Evolutionary conservation across 495 filamentous ascomycete species (phyloP).

Genomic region (Penicillium silybi): DNA sequence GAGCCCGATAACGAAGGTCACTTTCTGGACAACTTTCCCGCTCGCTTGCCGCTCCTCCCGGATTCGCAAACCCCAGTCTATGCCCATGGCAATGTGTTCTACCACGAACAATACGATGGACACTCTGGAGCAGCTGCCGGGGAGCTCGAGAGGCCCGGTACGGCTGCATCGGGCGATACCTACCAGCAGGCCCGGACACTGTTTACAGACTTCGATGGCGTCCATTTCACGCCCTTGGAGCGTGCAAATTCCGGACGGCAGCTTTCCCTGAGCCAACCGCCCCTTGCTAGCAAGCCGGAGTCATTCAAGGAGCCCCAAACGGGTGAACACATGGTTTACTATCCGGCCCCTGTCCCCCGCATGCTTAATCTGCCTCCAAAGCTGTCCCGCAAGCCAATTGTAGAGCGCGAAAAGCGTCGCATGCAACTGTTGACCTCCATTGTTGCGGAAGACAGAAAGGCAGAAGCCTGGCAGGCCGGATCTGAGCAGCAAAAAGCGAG

Average conservation of each 20-base stretch:
- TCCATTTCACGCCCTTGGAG: slow-evolving; percentile 63
- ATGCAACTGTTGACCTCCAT: slow-evolving; percentile 57
- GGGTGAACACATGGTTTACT: slow-evolving; percentile 81
- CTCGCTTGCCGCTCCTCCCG: slow-evolving; percentile 18
- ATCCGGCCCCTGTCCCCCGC: slow-evolving; percentile 89
- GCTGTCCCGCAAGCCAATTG: slow-evolving; percentile 67
- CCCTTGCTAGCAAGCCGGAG: slow-evolving; percentile 48
- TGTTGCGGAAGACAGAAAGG: slow-evolving; percentile 44
- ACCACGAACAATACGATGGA: slow-evolving; percentile 20
- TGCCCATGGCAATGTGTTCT: slow-evolving; percentile 11
- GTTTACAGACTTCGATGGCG: slow-evolving; percentile 93
- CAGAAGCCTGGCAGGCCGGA: slow-evolving; percentile 32
- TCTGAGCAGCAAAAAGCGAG: slow-evolving; percentile 17
- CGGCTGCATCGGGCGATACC: slow-evolving; percentile 63
- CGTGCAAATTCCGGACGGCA: slow-evolving; percentile 28
- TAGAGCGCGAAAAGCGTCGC: slow-evolving; percentile 63
- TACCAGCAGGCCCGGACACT: slow-evolving; percentile 63
- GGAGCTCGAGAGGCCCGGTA: slow-evolving; percentile 34
- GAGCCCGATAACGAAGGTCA: slow-evolving; percentile 47
- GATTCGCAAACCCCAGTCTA: slow-evolving; percentile 26
- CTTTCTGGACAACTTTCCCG: slow-evolving; percentile 21
- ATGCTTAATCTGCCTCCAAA: slow-evolving; percentile 90
- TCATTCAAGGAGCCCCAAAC: slow-evolving; percentile 61
- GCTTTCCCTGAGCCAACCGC: slow-evolving; percentile 37
- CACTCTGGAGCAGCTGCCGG: slow-evolving; percentile 9